Conservation (phyloP, 257 asterid genomes). For the Paulownia fortunei region DNA sequence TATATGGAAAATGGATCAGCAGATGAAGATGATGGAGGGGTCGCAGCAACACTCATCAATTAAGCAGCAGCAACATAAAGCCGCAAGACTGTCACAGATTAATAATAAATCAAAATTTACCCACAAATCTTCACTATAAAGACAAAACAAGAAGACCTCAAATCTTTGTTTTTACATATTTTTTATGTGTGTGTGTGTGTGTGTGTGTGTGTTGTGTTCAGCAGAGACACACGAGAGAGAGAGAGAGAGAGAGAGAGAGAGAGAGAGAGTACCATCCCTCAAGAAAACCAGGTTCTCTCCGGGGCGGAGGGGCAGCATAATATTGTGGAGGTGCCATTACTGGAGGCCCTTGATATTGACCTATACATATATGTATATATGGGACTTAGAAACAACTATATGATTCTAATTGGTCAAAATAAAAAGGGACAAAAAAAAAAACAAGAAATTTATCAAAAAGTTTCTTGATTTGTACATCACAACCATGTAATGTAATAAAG, state of each 20-base stretch:
- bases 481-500: background rate
- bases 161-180: no score
- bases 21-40: slow-evolving; percentile 66
- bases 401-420: background rate
- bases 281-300: slow-evolving; percentile 65
- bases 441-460: background rate
- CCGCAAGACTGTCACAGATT: slow-evolving; percentile 61
- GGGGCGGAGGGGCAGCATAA: slow-evolving; percentile 78
- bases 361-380: no score
- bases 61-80: slow-evolving; percentile 77
- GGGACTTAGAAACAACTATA: slow-evolving; percentile 43
- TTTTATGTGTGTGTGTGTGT: no score
- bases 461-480: no score
- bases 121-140: background rate
- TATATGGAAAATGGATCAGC: no score
- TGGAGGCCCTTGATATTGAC: slow-evolving; percentile 87
- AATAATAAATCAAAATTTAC: background rate
- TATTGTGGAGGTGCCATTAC: slow-evolving; percentile 92
- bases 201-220: no score
- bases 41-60: slow-evolving; percentile 87
- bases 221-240: no score
- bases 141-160: no score
- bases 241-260: background rate
- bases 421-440: background rate
- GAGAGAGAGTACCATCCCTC: slow-evolving; percentile 74